Percentiles rank a stretch among this genome's conserved stretches.
These are phyloP conservation scores for Aureobasidium sp. DNA, from an alignment of 2,329 filamentous ascomycete genomes.

Conservation along the genomic window DNA sequence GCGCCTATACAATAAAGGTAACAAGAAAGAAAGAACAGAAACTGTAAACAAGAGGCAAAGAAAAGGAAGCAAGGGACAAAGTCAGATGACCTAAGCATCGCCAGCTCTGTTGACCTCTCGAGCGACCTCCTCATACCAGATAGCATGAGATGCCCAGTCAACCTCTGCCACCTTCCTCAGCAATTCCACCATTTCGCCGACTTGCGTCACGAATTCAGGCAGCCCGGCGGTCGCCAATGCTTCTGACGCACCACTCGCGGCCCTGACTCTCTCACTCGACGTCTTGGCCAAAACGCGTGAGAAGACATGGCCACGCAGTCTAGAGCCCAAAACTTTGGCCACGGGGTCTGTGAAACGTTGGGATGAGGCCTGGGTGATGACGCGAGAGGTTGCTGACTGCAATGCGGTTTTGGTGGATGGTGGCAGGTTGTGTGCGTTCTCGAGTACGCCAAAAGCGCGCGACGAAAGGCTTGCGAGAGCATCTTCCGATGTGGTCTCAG, in stretches of 20 bases:
- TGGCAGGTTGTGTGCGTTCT: constrained; percentile 45
- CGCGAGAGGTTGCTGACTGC: constrained; percentile 39
- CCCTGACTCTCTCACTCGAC: constrained; percentile 63
- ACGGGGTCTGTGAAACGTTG: constrained; percentile 47
- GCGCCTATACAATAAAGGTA: not conserved
- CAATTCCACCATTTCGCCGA: constrained; percentile 63
- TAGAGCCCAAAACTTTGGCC: constrained; percentile 60
- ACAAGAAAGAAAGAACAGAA: not conserved
- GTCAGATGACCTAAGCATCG: not conserved
- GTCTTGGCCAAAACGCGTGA: constrained; percentile 58
- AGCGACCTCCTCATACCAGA: constrained; percentile 64
- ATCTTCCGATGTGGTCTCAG: constrained; percentile 12
- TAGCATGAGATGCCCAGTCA: constrained; percentile 60
- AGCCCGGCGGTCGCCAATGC: constrained; percentile 62
- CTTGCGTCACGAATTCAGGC: constrained; percentile 64
- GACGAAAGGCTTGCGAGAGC: constrained; percentile 27
- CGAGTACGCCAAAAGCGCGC: constrained; percentile 43
- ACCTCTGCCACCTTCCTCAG: constrained; percentile 58
- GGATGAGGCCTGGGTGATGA: constrained; percentile 46
- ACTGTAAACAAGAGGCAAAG: not conserved
- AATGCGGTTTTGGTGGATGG: constrained; percentile 40
- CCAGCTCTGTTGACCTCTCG: not conserved
- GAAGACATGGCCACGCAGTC: constrained; percentile 61
- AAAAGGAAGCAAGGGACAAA: not conserved
- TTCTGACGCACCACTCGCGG: constrained; percentile 61